Evolutionary conservation across 2,329 filamentous ascomycete species (phyloP), one percentile per base, ranked within the genome.

Genomic region (Cryphonectria japonica): DNA sequence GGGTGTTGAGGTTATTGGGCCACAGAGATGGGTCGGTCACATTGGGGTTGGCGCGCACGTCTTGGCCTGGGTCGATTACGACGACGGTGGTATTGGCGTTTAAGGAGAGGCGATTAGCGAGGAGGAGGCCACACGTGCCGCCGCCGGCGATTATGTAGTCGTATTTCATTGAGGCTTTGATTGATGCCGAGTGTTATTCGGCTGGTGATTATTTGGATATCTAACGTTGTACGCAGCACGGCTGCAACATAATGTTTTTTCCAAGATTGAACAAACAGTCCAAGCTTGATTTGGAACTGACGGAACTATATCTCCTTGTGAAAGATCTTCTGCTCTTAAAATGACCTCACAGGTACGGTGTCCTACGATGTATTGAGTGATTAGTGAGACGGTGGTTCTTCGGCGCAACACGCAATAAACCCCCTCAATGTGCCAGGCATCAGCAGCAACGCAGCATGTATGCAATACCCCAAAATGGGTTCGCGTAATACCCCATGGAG

Each of bases 131-230:
- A 57, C 79, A 80, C 9, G 82, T 83, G 3, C 83, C 83, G 26
- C 82, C 83, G 19, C 83, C 83, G 32, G 83, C 77, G 59, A 85
- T 77, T 26, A 84, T 74, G 70, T 78, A 80, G 71, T 78, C 77
- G 63, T 77, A 78, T 6, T 52, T 61, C 39, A 37, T 54, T 3
- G 66, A 60, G 22, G 37, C 11, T 39, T 39, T 9, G 3, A 39
- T 11, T 11, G 8, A 39, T 39, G 0, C 37, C 11, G 37, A 39
- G 37, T 39, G 2, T 39, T 39, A 0, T 39, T 39, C 11, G 11
- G 37, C 2, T 13, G 2, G 9, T 39, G 37, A 39, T 39, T 39
- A 39, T 39, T 39, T 9, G 9, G 11, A 9, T 13, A 39, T 11
- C 11, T 2, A 39, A 39, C 37, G 26, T 26, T 26, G 26, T 26